Evolutionary conservation across 169 alveolate genomes (phyloP), one percentile per base, ranked within the genome.

Genomic region (Plasmodium ovale): DNA sequence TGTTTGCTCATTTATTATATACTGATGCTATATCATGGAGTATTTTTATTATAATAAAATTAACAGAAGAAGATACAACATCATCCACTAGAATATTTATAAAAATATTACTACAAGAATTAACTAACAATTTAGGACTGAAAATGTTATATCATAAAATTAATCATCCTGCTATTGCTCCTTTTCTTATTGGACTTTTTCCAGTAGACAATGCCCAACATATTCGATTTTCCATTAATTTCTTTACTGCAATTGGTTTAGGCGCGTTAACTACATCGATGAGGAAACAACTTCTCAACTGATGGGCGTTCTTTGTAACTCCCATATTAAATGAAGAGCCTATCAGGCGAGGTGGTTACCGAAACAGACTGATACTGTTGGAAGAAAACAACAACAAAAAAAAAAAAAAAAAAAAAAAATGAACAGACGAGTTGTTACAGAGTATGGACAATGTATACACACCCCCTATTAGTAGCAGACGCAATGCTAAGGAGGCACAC

Each of bases 21-120:
- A 95, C 97, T 0, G 97, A 96, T 87, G 96, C 97, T 16, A 85
- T 94, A 19, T 68, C 72, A 19, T 94, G 96, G 96, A 93, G 95
- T 53, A 94, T 96, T 37, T 93, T 98, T 64, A 87, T 90, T n/a
- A 87, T 95, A 19, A 97, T 99, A 39, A 92, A 94, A 85, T 91
- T 99, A 67, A 97, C 99, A 6, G 99, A 98, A 88, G 99, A 98
- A 85, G 98, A 96, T 54, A 98, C 99, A 0, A 98, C 99, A 0
- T 96, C 99, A 7, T 96, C 99, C 27, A 95, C 98, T 4, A 95
- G 99, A 87, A 99, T 99, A 49, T 98, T 98, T 95, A 96, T 98
- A 64, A 99, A 98, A 95, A 96, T 97, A 14, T 87, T 98, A 37
- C 93, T 97, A 79, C 98, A 97, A 93, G 99, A 98, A 74, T 93